Base-by-base conservation (phyloP, 768 basidiomycete genomes). In the Tulasnella sp. region DNA sequence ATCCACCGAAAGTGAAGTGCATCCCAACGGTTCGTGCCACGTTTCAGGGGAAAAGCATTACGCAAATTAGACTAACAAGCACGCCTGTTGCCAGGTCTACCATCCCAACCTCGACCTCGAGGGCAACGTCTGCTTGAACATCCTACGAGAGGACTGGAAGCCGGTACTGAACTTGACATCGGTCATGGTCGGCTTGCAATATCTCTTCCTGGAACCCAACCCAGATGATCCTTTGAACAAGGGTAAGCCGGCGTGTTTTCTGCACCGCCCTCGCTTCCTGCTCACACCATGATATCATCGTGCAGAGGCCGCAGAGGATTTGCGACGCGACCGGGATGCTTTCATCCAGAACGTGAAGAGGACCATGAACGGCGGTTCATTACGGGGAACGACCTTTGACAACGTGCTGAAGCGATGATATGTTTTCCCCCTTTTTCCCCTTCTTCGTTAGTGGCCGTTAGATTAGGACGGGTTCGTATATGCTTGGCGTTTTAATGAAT, bases 91-190 rank as follows among this genome's bases (percentile, higher is more conserved):
- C 46, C 74, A 99, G 97, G 98, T 99, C 83, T 99, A 99, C 84
- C 98, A 99, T 84, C 98, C 98, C 0, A 99, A 99, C 82, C 92
- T 99, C 74, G 98, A 99, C 84, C 89, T 98, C 48, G 95, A 98
- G 83, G 98, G 98, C 69, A 99, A 99, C 81, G 97, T 99, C 70
- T 99, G 98, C 87, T 85, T 99, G 82, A 99, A 99, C 85, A 98
- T 99, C 83, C 89, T 99, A 78, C 91, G 98, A 83, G 98, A 99
- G 87, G 98, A 99, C 86, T 99, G 98, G 98, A 99, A 99, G 83
- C 98, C 98, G 6, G 98, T 99, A 3, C 87, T 99, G 67, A 99
- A 98, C 85, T 88, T 99, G 74, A 98, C 96, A 84, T 94, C 96
- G 40, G 95, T 99, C 80, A 97, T 99, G 95, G 94, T 99, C 79